Evolutionary conservation across 306 rosid species (phyloP).

Genomic region (Corylus avellana): DNA sequence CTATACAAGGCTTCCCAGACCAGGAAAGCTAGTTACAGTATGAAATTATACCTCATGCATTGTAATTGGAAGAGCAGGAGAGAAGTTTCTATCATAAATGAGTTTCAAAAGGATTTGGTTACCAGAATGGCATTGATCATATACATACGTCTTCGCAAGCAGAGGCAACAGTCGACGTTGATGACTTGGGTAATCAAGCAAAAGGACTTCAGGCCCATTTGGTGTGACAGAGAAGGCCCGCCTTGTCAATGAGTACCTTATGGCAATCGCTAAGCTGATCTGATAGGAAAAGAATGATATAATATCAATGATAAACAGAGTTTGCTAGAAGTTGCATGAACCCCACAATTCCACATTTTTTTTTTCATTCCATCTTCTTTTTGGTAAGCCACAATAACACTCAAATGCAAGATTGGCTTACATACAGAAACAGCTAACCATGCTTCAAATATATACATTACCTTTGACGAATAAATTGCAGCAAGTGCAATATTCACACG

Average conservation of each 20-base stretch:
- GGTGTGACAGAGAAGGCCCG: slow-evolving; percentile 78
- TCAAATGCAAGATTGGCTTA: neutral
- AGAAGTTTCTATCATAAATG: neutral
- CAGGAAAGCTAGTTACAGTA: neutral
- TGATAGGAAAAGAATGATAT: slow-evolving; percentile 31
- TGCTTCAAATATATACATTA: slow-evolving; percentile 24
- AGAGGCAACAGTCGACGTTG: slow-evolving; percentile 83
- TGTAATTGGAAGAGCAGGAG: neutral
- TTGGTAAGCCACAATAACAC: neutral
- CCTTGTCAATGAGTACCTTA: slow-evolving; percentile 87
- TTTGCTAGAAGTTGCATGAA: slow-evolving; percentile 16
- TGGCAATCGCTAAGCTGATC: slow-evolving; percentile 83
- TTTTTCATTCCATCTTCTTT: neutral
- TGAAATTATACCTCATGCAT: neutral
- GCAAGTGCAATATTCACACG: slow-evolving; percentile 68
- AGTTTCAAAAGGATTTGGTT: slow-evolving; percentile 6
- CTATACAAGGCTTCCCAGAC: neutral
- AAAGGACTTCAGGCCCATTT: slow-evolving; percentile 73
- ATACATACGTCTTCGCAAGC: slow-evolving; percentile 82
- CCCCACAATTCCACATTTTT: neutral
- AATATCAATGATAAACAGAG: slow-evolving; percentile 10
- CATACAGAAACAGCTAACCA: neutral
- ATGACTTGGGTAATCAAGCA: slow-evolving; percentile 93
- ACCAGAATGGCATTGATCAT: slow-evolving; percentile 21
- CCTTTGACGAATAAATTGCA: slow-evolving; percentile 77